These are phyloP conservation scores for Cytospora paraplurivora DNA, from an alignment of 2,329 filamentous ascomycete species.

Conservation along the genomic window DNA sequence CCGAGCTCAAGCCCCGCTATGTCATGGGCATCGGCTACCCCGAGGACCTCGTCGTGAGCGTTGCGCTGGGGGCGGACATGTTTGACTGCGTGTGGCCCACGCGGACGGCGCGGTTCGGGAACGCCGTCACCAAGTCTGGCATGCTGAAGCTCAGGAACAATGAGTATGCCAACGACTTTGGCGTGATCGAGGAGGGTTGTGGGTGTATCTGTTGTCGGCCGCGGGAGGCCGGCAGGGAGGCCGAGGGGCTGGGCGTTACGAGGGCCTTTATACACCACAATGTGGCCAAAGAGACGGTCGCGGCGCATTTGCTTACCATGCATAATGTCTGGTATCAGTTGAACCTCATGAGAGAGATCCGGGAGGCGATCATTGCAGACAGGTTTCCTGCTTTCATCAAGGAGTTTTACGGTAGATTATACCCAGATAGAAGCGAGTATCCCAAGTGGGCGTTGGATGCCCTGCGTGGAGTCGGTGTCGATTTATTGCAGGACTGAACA, in stretches of 20 bases:
- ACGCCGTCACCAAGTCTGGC: constrained; percentile 80
- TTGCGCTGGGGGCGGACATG: constrained; percentile 96
- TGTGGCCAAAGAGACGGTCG: constrained; percentile 90
- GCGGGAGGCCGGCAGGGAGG: constrained; percentile 53
- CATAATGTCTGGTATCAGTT: constrained; percentile 96
- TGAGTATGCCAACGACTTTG: constrained; percentile 76
- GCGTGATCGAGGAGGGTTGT: constrained; percentile 81
- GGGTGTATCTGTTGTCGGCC: constrained; percentile 76
- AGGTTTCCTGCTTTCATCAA: constrained; percentile 76
- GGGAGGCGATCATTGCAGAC: constrained; percentile 80
- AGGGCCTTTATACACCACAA: constrained; percentile 90
- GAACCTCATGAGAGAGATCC: constrained; percentile 73
- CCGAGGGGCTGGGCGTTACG: constrained; percentile 71
- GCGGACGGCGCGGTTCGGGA: constrained; percentile 91
- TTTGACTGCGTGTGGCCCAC: constrained; percentile 99
- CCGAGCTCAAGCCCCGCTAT: constrained; percentile 92
- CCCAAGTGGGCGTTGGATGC: constrained; percentile 86
- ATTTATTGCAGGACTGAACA: constrained; percentile 55
- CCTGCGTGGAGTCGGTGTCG: constrained; percentile 75
- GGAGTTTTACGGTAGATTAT: constrained; percentile 75
- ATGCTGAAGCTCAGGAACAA: constrained; percentile 83
- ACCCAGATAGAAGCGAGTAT: constrained; percentile 66
- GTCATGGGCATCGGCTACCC: constrained; percentile 99
- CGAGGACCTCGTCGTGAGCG: constrained; percentile 90
- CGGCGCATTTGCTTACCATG: constrained; percentile 81